Evolutionary conservation across 2,329 filamentous ascomycete species (phyloP).

Genomic region (Paramyrothecium sp.): DNA sequence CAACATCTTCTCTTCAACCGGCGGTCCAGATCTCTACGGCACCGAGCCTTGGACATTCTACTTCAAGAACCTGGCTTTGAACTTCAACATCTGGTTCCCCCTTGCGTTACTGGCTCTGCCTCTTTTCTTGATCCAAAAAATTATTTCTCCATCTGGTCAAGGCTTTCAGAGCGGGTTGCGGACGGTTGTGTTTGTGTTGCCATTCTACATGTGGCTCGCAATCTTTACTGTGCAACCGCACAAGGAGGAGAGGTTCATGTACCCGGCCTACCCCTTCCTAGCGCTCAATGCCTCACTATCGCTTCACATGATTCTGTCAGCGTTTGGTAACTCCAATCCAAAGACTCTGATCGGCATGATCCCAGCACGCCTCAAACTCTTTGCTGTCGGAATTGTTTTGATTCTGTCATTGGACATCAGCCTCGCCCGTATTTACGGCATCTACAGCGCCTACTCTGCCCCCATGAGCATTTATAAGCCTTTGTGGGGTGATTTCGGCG

Average conservation of each 20-base stretch:
- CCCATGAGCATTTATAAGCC: conserved; percentile 71
- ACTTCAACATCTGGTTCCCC: conserved; percentile 94
- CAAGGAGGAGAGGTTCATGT: conserved; percentile 99
- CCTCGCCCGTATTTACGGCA: conserved; percentile 70
- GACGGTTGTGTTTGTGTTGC: conserved; percentile 73
- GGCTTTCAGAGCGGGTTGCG: conserved; percentile 71
- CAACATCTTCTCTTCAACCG: conserved; percentile 82
- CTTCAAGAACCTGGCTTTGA: conserved; percentile 82
- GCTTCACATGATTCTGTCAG: conserved; percentile 75
- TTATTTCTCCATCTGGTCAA: conserved; percentile 58
- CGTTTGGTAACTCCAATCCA: conserved; percentile 69
- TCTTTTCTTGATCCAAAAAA: conserved; percentile 71
- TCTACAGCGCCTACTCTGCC: conserved; percentile 80
- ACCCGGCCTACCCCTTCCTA: conserved; percentile 88
- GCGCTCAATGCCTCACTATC: conserved; percentile 85
- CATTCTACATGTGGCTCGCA: conserved; percentile 91
- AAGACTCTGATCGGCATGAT: conserved; percentile 68
- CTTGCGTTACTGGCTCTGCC: conserved; percentile 75
- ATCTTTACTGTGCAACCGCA: conserved; percentile 93
- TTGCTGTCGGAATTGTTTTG: conserved; percentile 58
- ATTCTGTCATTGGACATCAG: conserved; percentile 65
- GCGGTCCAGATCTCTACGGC: conserved; percentile 89
- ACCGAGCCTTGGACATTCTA: conserved; percentile 98
- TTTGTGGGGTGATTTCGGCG: conserved; percentile 54
- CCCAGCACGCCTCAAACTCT: conserved; percentile 71